Percentiles rank a stretch among this genome's conserved stretches.
These are phyloP conservation scores for Dendrocalamus latiflorus DNA, from an alignment of 202 grass and related monocot species.

Conservation along the genomic window DNA sequence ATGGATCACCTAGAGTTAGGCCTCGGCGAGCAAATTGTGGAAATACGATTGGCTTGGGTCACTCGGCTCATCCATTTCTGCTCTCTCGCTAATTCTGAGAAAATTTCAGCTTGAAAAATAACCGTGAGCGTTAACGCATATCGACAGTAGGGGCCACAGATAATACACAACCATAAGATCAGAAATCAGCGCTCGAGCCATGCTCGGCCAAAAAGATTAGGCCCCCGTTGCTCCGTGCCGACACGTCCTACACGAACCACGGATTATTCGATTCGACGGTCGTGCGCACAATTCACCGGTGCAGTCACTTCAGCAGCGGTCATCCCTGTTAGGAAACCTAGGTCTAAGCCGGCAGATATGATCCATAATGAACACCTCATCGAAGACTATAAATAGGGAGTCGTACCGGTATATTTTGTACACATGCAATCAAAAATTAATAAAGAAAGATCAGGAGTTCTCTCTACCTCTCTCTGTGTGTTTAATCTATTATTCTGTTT, in stretches of 20 bases:
- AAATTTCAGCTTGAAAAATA: neutral
- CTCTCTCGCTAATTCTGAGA: neutral
- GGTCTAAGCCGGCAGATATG: too few relatives aligned
- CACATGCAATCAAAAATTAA: too few relatives aligned
- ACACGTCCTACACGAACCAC: neutral
- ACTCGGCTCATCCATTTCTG: neutral
- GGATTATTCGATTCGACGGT: neutral
- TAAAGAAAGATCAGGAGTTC: too few relatives aligned
- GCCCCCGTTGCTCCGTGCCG: neutral
- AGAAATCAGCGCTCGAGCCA: neutral
- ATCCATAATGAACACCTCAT: too few relatives aligned
- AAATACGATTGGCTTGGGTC: neutral
- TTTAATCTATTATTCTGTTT: too few relatives aligned
- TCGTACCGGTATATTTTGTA: too few relatives aligned
- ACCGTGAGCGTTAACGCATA: too few relatives aligned
- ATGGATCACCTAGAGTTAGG: neutral
- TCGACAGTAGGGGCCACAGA: too few relatives aligned
- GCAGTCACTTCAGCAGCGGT: neutral
- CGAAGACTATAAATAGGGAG: too few relatives aligned
- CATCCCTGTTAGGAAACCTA: too few relatives aligned
- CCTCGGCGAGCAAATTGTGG: neutral
- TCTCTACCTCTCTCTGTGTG: too few relatives aligned
- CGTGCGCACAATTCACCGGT: neutral
- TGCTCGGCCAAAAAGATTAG: neutral
- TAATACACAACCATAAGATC: too few relatives aligned